These are phyloP conservation scores for Hura crepitans DNA, from an alignment of 441 rosid genomes.

Conservation along the genomic window DNA sequence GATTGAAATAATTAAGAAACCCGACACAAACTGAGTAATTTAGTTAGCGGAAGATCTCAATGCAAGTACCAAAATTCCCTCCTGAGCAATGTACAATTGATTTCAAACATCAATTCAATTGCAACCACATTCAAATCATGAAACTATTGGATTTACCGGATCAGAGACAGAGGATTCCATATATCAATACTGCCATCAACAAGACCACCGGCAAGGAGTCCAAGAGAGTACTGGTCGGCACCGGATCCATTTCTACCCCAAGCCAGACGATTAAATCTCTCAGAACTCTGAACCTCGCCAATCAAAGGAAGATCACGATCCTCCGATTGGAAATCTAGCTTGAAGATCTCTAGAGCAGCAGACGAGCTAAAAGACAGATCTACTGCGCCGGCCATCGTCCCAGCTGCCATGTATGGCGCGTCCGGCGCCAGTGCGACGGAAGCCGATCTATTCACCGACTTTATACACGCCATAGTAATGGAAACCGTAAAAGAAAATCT, in stretches of 20 bases:
- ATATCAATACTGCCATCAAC: constrained; percentile 85
- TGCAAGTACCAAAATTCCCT: neutral
- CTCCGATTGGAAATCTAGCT: constrained; percentile 88
- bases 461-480: constrained; percentile 69
- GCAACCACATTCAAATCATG: constrained; percentile 13
- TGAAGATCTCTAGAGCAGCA: constrained; percentile 92
- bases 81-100: neutral
- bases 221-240: constrained; percentile 68
- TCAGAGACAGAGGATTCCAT: constrained; percentile 78
- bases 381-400: constrained; percentile 98
- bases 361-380: constrained; percentile 93
- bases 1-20: neutral
- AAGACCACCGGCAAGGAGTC: constrained; percentile 94
- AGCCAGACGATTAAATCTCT: constrained; percentile 88
- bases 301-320: constrained; percentile 70
- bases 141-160: constrained; percentile 45
- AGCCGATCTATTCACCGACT: constrained; percentile 88
- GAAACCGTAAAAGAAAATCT: neutral
- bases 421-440: constrained; percentile 89
- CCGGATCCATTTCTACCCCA: constrained; percentile 90
- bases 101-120: neutral
- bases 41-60: constrained; percentile 6
- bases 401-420: constrained; percentile 93
- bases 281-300: constrained; percentile 83
- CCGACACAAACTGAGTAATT: neutral